Evolutionary conservation across 2,329 filamentous ascomycete species (phyloP).

Genomic region (Penicillium sp.): DNA sequence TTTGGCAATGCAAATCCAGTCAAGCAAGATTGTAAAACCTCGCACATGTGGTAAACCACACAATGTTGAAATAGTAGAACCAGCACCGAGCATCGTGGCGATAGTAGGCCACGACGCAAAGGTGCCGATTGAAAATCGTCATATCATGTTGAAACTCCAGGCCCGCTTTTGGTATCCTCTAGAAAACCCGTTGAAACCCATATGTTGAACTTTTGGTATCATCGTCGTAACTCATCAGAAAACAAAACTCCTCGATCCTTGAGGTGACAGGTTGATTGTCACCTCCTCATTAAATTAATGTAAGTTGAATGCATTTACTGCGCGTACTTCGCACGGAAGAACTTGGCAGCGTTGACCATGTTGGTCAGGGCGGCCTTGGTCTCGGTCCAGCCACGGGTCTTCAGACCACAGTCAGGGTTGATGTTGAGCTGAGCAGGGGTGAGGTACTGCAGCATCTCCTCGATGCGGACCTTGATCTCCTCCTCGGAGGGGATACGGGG

Average conservation of each 20-base stretch:
- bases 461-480: conserved; percentile 97
- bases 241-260: conserved; percentile 28
- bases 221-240: conserved; percentile 44
- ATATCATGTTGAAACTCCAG: conserved; percentile 43
- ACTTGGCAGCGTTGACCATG: conserved; percentile 98
- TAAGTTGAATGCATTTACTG: conserved; percentile 46
- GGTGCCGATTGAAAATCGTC: conserved; percentile 56
- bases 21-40: conserved; percentile 22
- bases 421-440: conserved; percentile 99
- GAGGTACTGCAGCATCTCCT: conserved; percentile 97
- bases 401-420: conserved; percentile 98
- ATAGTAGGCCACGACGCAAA: conserved; percentile 8
- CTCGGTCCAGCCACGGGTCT: conserved; percentile 98
- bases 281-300: conserved; percentile 30
- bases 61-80: conserved; percentile 41
- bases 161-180: conserved; percentile 39
- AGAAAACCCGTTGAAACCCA: conserved; percentile 40
- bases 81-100: conserved; percentile 22
- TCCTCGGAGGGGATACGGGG: conserved; percentile 95
- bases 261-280: conserved; percentile 43
- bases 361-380: conserved; percentile 94
- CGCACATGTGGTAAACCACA: conserved; percentile 20
- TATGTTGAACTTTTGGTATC: conserved; percentile 49
- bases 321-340: conserved; percentile 86
- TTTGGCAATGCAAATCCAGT: conserved; percentile 27